Evolutionary conservation across 305 asterid genomes (phyloP), one percentile per base, ranked within the genome.

Genomic region (Fraxinus baroniana): DNA sequence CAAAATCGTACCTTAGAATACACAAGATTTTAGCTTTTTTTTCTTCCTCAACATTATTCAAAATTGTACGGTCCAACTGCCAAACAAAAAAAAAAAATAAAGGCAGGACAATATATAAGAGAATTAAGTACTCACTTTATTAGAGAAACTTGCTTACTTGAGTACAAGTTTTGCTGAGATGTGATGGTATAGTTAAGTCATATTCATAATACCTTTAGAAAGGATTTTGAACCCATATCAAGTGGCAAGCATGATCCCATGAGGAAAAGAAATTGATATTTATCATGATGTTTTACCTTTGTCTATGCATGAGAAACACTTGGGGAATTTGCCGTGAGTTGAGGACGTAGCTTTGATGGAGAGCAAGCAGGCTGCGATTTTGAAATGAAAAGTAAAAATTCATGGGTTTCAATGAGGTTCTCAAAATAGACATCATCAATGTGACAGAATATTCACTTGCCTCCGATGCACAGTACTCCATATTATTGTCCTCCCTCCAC

Each of bases 381-480:
- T 73, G 74, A 46, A 80, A 46, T 28, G 36, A 68, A 24, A 44
- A 30, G 62, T n/a, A 9, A 57, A 70, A 80, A 41, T 28, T 80
- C 78, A 80, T 64, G 13, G 26, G 57, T 74, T 52, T 41, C 36
- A n/a, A 74, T 62, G 30, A 76, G 52, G 18, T 57, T 76, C 8
- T 37, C 12, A 24, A 60, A 20, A 20, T 64, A 24, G 35, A 17
- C 78, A 60, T 78, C 46, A 60, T 78, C 70, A 44, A 1, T 10
- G 24, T 5, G 4, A 55, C 44, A 70, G 20, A 41, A 0, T 28
- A n/a, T 24, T 6, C 55, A 57, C 86, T 81, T 73, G 78, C 90
- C 90, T 87, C 84, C 3, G 79, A 71, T 17, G 41, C 68, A 24
- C 62, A 36, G 24, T 83, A 79, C 66, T 76, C 81, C 5, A 35